Percentiles rank a stretch among this genome's conserved stretches.
phyloP scores from a whole-genome alignment of 169 alveolate species.

The Plasmodium chabaudi region DNA sequence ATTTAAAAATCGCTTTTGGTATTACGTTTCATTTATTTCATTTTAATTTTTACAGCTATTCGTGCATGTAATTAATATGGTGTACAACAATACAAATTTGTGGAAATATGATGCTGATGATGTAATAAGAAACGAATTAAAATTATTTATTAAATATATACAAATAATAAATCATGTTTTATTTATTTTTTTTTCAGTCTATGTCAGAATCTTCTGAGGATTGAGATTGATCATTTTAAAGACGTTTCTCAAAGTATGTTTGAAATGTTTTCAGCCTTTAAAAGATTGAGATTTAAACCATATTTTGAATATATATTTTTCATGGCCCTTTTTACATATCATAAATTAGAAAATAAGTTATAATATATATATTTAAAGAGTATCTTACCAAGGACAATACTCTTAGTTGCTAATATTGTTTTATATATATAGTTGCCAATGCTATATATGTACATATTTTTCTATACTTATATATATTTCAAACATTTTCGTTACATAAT shows the following conservation, averaged over 20 bases:
- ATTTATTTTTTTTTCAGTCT: constrained; percentile 46
- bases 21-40: no score
- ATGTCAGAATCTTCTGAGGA: constrained; percentile 71
- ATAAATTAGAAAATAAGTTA: no score
- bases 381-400: no score
- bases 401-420: no score
- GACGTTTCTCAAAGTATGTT: neutral
- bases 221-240: constrained; percentile 1
- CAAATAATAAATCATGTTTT: neutral
- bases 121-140: constrained; percentile 31
- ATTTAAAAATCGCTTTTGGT: neutral
- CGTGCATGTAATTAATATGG: constrained; percentile 68
- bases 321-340: no score
- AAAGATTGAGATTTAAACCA: neutral
- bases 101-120: constrained; percentile 77
- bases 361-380: no score
- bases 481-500: no score
- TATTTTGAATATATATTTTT: no score
- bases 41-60: constrained; percentile 35
- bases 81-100: constrained; percentile 65
- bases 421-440: no score
- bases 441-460: no score
- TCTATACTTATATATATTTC: no score
- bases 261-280: neutral
- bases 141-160: constrained; percentile 9